These are phyloP conservation scores for Lodderomyces metapsilosis DNA, from an alignment of 1,139 yeast species.

Conservation along the genomic window DNA sequence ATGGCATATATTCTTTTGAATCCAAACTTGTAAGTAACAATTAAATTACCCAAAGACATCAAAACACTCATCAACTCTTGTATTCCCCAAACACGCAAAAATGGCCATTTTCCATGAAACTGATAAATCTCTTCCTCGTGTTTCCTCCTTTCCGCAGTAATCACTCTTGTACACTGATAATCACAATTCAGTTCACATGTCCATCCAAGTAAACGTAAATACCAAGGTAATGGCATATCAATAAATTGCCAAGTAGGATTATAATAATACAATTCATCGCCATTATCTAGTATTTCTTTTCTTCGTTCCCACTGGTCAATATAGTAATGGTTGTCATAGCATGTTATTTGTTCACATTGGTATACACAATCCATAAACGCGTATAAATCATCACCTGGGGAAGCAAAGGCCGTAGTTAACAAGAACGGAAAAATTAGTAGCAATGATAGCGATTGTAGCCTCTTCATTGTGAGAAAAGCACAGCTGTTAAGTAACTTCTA, in stretches of 20 bases:
- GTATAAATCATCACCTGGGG: constrained; percentile 76
- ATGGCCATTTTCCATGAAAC: constrained; percentile 99
- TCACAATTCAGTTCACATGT: constrained; percentile 83
- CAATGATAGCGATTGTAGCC: neutral
- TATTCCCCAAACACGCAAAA: constrained; percentile 64
- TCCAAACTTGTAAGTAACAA: constrained; percentile 67
- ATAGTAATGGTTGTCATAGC: constrained; percentile 33
- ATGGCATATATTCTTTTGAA: constrained; percentile 32
- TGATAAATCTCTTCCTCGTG: constrained; percentile 58
- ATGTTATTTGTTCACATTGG: constrained; percentile 54
- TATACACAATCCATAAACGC: constrained; percentile 65
- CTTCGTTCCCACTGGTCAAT: constrained; percentile 23
- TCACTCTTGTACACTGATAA: constrained; percentile 79
- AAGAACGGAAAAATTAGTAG: neutral
- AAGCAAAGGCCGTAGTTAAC: constrained; percentile 31
- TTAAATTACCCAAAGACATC: constrained; percentile 76
- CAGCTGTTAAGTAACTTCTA: no score
- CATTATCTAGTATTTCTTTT: constrained; percentile 13
- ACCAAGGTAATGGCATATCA: constrained; percentile 37
- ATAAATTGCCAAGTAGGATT: constrained; percentile 35
- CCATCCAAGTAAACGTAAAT: constrained; percentile 63
- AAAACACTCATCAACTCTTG: constrained; percentile 85
- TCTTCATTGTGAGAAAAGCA: no score
- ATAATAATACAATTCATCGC: constrained; percentile 27
- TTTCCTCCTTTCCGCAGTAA: constrained; percentile 55